Evolutionary conservation across 2,329 filamentous ascomycete genomes (phyloP).

Genomic region (Penicillium sp.): DNA sequence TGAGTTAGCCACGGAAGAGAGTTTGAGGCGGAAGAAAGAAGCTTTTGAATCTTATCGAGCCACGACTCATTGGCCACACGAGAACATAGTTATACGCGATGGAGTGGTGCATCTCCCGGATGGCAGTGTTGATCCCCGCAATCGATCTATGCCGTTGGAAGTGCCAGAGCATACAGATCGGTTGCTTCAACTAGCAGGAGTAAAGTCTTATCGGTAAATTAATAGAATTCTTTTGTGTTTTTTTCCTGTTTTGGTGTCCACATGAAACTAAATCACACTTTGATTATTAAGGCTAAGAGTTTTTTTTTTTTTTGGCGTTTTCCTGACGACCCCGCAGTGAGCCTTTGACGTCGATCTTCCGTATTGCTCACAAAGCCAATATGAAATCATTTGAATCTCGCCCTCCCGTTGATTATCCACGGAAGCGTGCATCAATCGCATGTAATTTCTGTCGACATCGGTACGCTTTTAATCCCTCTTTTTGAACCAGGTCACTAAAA

Average conservation of each 20-base stretch:
- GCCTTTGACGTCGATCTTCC: slow-evolving; percentile 3
- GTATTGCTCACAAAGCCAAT: slow-evolving; percentile 2
- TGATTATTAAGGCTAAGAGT: slow-evolving; percentile 7
- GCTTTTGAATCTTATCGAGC: slow-evolving; percentile 11
- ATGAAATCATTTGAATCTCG: slow-evolving; percentile 10
- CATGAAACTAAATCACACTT: background rate
- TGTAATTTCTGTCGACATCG: slow-evolving; percentile 23
- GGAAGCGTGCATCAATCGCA: slow-evolving; percentile 21
- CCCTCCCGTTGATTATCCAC: slow-evolving; percentile 15
- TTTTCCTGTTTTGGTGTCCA: background rate
- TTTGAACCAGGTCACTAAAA: background rate
- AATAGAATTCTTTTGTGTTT: background rate
- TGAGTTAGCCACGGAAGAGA: background rate
- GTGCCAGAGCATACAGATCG: slow-evolving; percentile 1
- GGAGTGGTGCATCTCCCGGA: background rate
- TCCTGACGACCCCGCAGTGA: slow-evolving; percentile 10
- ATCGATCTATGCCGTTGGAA: slow-evolving; percentile 4
- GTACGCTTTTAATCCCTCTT: background rate
- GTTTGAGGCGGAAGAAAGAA: slow-evolving; percentile 7
- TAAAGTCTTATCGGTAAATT: slow-evolving; percentile 1
- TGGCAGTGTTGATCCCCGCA: slow-evolving; percentile 4
- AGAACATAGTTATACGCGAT: slow-evolving; percentile 1
- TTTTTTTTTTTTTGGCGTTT: background rate
- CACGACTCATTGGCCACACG: slow-evolving; percentile 9
- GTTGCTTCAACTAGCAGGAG: slow-evolving; percentile 5